Percentiles rank a stretch among this genome's conserved stretches.
These are phyloP conservation scores for Backusella tuberculispora DNA, from an alignment of 192 early-diverging fungal genomes.

Conservation along the genomic window DNA sequence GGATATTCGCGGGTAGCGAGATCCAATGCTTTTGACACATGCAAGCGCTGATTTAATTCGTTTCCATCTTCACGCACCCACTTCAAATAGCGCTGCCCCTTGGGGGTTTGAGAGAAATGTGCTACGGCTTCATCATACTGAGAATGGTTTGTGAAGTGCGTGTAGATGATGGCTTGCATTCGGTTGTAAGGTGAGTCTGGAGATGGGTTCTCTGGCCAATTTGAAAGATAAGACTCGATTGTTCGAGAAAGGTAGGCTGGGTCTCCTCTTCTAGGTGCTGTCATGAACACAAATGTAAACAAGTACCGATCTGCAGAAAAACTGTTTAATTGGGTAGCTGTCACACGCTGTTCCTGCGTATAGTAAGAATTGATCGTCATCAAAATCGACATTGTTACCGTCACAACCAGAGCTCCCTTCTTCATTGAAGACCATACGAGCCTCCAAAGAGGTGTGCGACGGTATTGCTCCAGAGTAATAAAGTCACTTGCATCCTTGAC, in stretches of 20 bases:
- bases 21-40: conserved; percentile 50
- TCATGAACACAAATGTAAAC: conserved; percentile 55
- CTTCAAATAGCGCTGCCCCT: conserved; percentile 50
- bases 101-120: conserved; percentile 40
- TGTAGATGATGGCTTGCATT: conserved; percentile 54
- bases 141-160: conserved; percentile 53
- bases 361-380: conserved; percentile 43
- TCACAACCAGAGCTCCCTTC: conserved; percentile 24
- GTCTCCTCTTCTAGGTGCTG: conserved; percentile 50
- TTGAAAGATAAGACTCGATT: conserved; percentile 49
- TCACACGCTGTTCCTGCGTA: conserved; percentile 30
- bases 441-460: conserved; percentile 38
- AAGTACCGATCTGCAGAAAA: conserved; percentile 46
- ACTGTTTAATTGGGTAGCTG: conserved; percentile 13
- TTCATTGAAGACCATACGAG: conserved; percentile 34
- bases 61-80: conserved; percentile 52
- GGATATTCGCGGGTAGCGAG: conserved; percentile 37
- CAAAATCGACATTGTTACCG: conserved; percentile 34
- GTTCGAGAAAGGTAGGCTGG: conserved; percentile 50
- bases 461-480: conserved; percentile 16
- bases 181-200: conserved; percentile 49
- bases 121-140: conserved; percentile 45
- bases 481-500: conserved; percentile 11
- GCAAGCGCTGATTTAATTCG: conserved; percentile 53
- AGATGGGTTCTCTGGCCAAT: conserved; percentile 44